Conservation (phyloP, 2,329 filamentous ascomycete species). For the Alternaria metachromatica region DNA sequence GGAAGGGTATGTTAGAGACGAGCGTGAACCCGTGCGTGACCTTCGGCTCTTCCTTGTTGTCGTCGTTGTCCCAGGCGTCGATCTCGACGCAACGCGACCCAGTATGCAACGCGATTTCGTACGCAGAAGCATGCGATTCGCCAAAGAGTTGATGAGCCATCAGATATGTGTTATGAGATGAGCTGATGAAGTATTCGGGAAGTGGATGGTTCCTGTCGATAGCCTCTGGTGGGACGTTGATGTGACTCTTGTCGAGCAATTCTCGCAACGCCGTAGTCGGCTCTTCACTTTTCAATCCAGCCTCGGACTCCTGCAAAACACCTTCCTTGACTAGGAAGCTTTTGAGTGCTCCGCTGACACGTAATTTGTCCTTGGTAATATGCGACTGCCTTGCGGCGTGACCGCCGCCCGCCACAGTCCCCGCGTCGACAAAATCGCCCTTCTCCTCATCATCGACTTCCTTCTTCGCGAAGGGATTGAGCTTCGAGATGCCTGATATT, state of each 20-base stretch:
- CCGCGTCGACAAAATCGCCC: conserved; percentile 60
- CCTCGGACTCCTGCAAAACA: conserved; percentile 58
- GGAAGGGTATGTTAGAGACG: conserved; percentile 70
- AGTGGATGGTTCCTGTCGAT: conserved; percentile 66
- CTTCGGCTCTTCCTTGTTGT: conserved; percentile 68
- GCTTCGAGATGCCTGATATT: conserved; percentile 40
- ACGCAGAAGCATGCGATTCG: conserved; percentile 66
- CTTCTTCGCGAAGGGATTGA: conserved; percentile 45
- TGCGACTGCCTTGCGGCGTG: conserved; percentile 58
- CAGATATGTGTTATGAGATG: conserved; percentile 76
- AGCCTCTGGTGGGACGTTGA: conserved; percentile 62
- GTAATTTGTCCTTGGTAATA: conserved; percentile 61
- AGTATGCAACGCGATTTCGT: conserved; percentile 66
- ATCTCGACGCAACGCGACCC: conserved; percentile 76
- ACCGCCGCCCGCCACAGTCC: conserved; percentile 65
- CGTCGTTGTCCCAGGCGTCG: conserved; percentile 72
- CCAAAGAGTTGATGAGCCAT: conserved; percentile 74
- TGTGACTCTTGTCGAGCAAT: conserved; percentile 64
- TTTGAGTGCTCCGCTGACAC: conserved; percentile 65
- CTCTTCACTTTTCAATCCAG: conserved; percentile 54
- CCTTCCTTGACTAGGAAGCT: conserved; percentile 62
- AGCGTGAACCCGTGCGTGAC: conserved; percentile 75
- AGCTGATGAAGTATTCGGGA: conserved; percentile 75
- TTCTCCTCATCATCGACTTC: conserved; percentile 58
- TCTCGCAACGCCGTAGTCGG: conserved; percentile 56